These are phyloP conservation scores for Kluyveromyces starmeri DNA, from an alignment of 805 yeast genomes.

Conservation along the genomic window DNA sequence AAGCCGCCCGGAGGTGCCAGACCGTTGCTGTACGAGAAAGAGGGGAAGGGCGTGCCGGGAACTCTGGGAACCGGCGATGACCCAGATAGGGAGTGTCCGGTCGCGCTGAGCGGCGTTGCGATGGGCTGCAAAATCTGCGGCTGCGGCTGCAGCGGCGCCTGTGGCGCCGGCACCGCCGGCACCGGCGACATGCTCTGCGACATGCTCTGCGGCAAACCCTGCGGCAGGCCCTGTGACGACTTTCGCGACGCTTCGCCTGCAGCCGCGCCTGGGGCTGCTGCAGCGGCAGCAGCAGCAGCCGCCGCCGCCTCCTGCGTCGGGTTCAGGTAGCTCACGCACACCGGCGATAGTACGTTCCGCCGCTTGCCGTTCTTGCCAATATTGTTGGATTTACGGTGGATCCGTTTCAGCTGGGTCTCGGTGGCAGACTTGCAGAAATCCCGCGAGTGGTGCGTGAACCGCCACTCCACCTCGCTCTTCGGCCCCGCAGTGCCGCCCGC, in stretches of 20 bases:
- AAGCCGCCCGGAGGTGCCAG: not conserved
- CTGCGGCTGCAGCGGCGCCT: not conserved
- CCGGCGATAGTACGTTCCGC: conserved; percentile 24
- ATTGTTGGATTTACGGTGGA: conserved; percentile 26
- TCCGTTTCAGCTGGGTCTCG: conserved; percentile 16
- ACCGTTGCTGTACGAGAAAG: conserved; percentile 1
- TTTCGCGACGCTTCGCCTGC: not conserved
- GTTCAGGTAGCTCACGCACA: conserved; percentile 21
- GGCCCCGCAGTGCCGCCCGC: conserved; percentile 9
- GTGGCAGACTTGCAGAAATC: conserved; percentile 18
- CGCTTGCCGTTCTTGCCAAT: conserved; percentile 26
- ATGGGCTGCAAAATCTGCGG: not conserved
- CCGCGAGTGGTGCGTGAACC: conserved; percentile 26
- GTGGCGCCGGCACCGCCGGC: not conserved
- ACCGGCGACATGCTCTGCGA: not conserved
- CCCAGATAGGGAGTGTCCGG: not conserved
- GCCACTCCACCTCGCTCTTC: conserved; percentile 16
- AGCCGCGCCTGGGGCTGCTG: too few relatives aligned
- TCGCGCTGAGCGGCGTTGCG: not conserved
- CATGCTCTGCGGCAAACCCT: not conserved
- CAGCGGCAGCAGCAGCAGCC: not conserved
- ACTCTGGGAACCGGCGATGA: conserved; percentile 2
- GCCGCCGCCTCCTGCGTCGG: not conserved
- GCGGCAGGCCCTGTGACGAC: not conserved
- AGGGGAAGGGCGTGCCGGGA: not conserved